Evolutionary conservation across 441 rosid species (phyloP).

Genomic region (Gossypium schwendimanii): DNA sequence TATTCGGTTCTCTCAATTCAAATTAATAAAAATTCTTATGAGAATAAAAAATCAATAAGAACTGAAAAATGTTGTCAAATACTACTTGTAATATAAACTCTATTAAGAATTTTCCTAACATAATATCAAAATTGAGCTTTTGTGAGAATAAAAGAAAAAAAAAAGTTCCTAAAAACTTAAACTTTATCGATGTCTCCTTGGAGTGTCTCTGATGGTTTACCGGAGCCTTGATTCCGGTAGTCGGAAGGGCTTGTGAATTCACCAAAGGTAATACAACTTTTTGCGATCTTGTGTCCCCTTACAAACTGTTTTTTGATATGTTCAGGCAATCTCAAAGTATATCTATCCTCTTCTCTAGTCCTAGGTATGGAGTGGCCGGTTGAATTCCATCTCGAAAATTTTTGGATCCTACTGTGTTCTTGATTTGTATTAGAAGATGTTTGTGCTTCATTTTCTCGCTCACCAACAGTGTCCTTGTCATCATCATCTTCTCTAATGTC

Average conservation of each 20-base stretch:
- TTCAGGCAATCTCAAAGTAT: conserved; percentile 50
- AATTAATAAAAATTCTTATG: too few relatives aligned
- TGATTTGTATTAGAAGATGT: conserved; percentile 3
- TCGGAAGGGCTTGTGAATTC: conserved; percentile 35
- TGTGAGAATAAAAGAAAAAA: background rate
- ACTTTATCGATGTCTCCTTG: conserved; percentile 11
- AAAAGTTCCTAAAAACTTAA: background rate
- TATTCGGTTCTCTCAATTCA: too few relatives aligned
- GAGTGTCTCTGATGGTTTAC: conserved; percentile 27
- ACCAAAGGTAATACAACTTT: conserved; percentile 62
- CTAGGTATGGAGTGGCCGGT: conserved; percentile 69
- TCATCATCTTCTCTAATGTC: conserved; percentile 33
- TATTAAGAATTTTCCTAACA: background rate
- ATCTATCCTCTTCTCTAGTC: conserved; percentile 33
- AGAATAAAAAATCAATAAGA: background rate
- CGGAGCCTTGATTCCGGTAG: conserved; percentile 19
- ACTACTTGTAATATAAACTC: background rate
- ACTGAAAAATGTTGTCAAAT: background rate
- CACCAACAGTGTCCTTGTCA: conserved; percentile 3
- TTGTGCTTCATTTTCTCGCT: conserved; percentile 13
- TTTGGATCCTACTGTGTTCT: conserved; percentile 6
- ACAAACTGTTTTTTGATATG: conserved; percentile 40
- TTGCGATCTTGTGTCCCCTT: conserved; percentile 40
- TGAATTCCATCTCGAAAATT: conserved; percentile 53
- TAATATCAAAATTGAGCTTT: background rate